Conservation (phyloP, 108 stramenopile genomes). For the Fistulifera solaris region DNA sequence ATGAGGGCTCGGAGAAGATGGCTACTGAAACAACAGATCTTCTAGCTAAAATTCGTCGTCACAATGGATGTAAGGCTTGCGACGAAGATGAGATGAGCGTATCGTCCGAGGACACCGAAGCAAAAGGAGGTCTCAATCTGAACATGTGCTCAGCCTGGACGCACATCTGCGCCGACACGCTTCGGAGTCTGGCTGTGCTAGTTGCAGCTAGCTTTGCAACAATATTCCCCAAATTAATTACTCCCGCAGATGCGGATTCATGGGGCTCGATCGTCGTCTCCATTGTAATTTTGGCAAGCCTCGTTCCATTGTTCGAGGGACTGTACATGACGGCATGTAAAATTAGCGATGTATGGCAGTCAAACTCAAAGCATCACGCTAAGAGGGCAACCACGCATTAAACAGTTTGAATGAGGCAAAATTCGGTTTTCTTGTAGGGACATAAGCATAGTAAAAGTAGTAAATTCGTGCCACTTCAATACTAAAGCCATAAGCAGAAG, state of each 20-base stretch:
- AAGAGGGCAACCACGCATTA: no score
- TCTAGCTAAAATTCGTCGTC: not conserved
- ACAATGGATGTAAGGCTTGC: not conserved
- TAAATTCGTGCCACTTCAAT: no score
- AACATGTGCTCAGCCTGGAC: conserved; percentile 74
- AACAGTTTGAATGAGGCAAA: no score
- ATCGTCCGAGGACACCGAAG: not conserved
- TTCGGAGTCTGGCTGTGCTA: conserved; percentile 51
- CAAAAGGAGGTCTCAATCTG: conserved; percentile 20
- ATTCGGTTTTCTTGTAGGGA: no score
- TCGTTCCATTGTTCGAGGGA: conserved; percentile 43
- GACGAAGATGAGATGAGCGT: not conserved
- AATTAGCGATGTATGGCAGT: conserved; percentile 3
- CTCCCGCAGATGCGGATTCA: conserved; percentile 37
- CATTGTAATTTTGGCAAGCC: conserved; percentile 33
- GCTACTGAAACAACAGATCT: not conserved
- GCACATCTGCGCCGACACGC: conserved; percentile 65
- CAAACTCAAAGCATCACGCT: not conserved
- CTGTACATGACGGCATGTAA: conserved; percentile 18
- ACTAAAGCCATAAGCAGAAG: no score
- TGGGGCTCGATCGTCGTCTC: conserved; percentile 49
- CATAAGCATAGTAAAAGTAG: no score
- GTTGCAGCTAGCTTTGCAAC: conserved; percentile 42
- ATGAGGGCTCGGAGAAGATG: not conserved
- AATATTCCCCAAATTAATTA: conserved; percentile 10